A percentile compares a stretch with the other conserved stretches of the same genome.
Evolutionary conservation across 1,284 basidiomycete species (phyloP).

Genomic region (Takashimella tepidaria): DNA sequence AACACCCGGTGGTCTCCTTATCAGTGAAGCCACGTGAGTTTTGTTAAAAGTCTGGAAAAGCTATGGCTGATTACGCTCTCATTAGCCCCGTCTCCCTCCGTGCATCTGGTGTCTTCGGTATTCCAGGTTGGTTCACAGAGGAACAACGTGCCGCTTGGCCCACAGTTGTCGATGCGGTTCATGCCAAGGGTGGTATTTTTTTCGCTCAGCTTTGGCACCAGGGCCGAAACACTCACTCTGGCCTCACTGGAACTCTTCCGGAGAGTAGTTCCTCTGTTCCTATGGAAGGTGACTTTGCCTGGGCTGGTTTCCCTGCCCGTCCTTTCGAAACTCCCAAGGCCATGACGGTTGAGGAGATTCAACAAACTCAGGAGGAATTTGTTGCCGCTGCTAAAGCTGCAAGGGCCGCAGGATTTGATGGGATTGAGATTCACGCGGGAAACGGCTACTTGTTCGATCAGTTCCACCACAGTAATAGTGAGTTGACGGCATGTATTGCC

Average conservation of each 20-base stretch:
- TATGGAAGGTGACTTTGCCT: background rate
- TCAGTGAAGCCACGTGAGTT: conserved; percentile 40
- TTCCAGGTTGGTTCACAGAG: conserved; percentile 28
- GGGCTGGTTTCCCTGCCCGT: background rate
- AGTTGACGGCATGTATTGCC: too few species aligned
- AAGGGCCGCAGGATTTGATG: conserved; percentile 61
- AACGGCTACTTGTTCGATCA: conserved; percentile 50
- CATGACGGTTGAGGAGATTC: conserved; percentile 37
- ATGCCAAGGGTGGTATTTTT: conserved; percentile 51
- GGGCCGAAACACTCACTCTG: conserved; percentile 29
- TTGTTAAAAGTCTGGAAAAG: conserved; percentile 15
- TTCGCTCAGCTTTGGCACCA: conserved; percentile 55
- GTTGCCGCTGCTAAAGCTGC: conserved; percentile 53
- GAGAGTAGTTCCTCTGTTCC: background rate
- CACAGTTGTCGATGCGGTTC: conserved; percentile 49
- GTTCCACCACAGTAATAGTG: conserved; percentile 51
- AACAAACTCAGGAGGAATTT: conserved; percentile 51
- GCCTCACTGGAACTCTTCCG: conserved; percentile 27
- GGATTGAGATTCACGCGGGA: conserved; percentile 54
- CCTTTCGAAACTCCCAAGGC: conserved; percentile 4
- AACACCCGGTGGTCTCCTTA: conserved; percentile 36
- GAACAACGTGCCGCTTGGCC: conserved; percentile 38
- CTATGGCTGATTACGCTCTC: conserved; percentile 31
- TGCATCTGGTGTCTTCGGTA: conserved; percentile 19
- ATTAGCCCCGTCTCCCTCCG: conserved; percentile 47